Conservation (phyloP, 2,329 filamentous ascomycete genomes). For the Calonectria crousiana region DNA sequence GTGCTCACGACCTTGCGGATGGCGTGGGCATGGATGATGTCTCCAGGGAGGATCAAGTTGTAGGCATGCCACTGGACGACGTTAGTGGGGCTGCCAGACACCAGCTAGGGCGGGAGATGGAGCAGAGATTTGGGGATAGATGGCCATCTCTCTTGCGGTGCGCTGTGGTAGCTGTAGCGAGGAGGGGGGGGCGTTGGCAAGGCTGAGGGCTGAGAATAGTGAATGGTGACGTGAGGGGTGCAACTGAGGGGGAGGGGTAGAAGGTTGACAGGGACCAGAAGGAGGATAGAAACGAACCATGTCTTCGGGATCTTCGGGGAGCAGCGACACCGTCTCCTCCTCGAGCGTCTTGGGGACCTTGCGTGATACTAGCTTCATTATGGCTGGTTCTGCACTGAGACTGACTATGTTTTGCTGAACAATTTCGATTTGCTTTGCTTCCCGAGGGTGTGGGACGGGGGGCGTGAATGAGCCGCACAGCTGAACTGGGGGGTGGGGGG, state of each 20-base stretch:
- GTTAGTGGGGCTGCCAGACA: constrained; percentile 28
- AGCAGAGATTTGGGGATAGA: not conserved
- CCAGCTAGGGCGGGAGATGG: not conserved
- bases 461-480: not conserved
- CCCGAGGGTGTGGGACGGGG: constrained; percentile 5
- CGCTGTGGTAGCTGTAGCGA: not conserved
- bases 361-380: constrained; percentile 56
- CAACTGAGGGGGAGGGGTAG: constrained; percentile 39
- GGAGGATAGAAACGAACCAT: constrained; percentile 51
- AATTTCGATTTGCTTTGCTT: not conserved
- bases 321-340: constrained; percentile 56
- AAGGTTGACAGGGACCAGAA: not conserved
- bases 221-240: constrained; percentile 8
- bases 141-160: not conserved
- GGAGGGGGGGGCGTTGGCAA: not conserved
- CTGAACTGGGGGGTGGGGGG: not conserved
- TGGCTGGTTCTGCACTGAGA: constrained; percentile 14
- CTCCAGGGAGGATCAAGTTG: constrained; percentile 68
- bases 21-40: constrained; percentile 67
- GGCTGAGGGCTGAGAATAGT: constrained; percentile 16
- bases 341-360: constrained; percentile 53
- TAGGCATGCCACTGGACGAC: constrained; percentile 67
- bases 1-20: constrained; percentile 66
- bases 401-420: constrained; percentile 25
- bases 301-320: constrained; percentile 60